Conservation (phyloP, 768 basidiomycete genomes). For the Termitomyces eurrhizus region DNA sequence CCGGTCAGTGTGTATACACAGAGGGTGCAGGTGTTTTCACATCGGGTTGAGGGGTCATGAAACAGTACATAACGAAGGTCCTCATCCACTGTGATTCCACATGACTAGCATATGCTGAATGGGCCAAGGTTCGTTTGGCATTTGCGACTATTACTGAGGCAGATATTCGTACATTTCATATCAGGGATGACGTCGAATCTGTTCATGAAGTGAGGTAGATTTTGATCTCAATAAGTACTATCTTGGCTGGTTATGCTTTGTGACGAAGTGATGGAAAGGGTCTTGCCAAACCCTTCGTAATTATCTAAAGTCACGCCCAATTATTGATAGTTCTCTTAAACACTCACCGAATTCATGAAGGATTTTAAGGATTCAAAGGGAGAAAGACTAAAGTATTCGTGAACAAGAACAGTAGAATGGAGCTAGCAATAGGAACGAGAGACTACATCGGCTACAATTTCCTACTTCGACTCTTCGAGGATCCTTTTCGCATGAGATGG, state of each 20-base stretch:
- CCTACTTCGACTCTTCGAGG: conserved; percentile 21
- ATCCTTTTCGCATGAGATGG: conserved; percentile 40
- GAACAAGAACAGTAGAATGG: not conserved
- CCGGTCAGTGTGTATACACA: conserved; percentile 25
- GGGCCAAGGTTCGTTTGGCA: conserved; percentile 8
- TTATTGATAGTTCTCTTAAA: not conserved
- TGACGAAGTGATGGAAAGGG: not conserved
- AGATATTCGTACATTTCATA: not conserved
- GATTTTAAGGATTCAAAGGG: not conserved
- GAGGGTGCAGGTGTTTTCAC: conserved; percentile 24
- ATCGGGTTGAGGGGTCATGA: conserved; percentile 25
- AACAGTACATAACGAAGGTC: conserved; percentile 25
- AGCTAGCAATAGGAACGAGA: not conserved
- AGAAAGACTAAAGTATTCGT: not conserved
- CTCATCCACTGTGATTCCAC: conserved; percentile 17
- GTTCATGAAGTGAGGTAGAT: not conserved
- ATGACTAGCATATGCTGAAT: conserved; percentile 23
- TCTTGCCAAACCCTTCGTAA: not conserved
- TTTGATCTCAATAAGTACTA: not conserved
- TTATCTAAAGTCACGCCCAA: not conserved
- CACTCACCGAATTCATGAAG: not conserved
- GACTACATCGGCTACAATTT: conserved; percentile 1
- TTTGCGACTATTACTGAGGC: not conserved
- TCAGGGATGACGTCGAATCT: conserved; percentile 11
- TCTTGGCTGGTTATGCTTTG: not conserved